Base-by-base conservation (phyloP, 108 stramenopile genomes). In the Nitzschia putrida region DNA sequence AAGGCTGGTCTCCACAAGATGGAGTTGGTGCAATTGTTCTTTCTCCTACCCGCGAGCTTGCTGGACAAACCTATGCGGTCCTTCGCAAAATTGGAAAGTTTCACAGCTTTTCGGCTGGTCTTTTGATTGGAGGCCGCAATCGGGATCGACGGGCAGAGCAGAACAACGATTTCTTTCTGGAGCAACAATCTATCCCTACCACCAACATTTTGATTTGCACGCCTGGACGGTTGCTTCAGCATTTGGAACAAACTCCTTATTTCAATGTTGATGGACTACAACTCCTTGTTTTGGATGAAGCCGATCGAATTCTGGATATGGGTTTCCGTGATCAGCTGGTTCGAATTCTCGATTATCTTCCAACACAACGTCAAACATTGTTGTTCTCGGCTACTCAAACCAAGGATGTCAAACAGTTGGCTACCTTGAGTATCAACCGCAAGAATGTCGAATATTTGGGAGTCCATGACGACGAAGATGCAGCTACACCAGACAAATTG, bases 331-430 rank as follows among this genome's bases (percentile, higher is more conserved):
- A 95, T 55, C 97, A 98, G 74, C 78, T 99, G 66, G 74, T 97
- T 37, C 79, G 81, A 44, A 98, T 99, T 43, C 69, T 97, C 10
- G 91, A 90, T 55, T 97, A 97, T 78, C 61, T 98, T 24, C 97
- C 98, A 26, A 66, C 75, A 12, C 65, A 73, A 53, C 71, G 99
- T 22, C 99, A 99, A 72, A 99, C 99, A 29, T 83, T 99, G 65
- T 83, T 99, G 13, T 99, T 98, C 80, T 91, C 89, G n/a, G 99
- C 99, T 13, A 99, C 99, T 8, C 98, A 98, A 77, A 97, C 99
- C 4, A 92, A 90, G 64, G 92, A 94, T 64, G 99, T 99, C 22
- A 85, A 94, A 42, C 96, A 99, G 72, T 77, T 99, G 56, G 97
- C 96, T n/a, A 91, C 97, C 3, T 69, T 99, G 37, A 89, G 89